These are phyloP conservation scores for Aspergillus jensenii DNA, from an alignment of 2,329 filamentous ascomycete species.

Conservation along the genomic window DNA sequence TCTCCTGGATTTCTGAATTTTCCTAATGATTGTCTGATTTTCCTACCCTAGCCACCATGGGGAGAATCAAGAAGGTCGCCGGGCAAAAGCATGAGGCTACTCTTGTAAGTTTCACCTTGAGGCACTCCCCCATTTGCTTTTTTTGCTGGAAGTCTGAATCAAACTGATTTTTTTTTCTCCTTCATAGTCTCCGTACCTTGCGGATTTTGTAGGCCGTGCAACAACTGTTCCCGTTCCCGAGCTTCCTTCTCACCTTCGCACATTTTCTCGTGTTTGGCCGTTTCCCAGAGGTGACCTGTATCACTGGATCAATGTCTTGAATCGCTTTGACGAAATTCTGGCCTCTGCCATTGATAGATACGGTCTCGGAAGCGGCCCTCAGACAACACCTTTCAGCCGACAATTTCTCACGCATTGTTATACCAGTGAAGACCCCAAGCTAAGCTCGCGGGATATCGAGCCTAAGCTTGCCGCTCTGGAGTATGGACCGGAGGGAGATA, in stretches of 20 bases:
- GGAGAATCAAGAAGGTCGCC: conserved; percentile 55
- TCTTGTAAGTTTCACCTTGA: conserved; percentile 40
- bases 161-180: conserved; percentile 23
- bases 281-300: conserved; percentile 95
- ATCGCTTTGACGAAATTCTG: conserved; percentile 87
- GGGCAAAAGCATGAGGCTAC: conserved; percentile 53
- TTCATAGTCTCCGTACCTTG: conserved; percentile 78
- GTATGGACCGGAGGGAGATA: conserved; percentile 74
- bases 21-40: conserved; percentile 43
- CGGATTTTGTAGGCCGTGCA: conserved; percentile 73
- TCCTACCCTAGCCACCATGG: conserved; percentile 41
- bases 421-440: conserved; percentile 61
- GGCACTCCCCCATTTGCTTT: conserved; percentile 3
- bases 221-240: conserved; percentile 65
- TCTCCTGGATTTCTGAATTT: conserved; percentile 21
- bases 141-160: conserved; percentile 6
- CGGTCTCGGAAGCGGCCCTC: conserved; percentile 74
- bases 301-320: conserved; percentile 94
- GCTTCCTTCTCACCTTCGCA: conserved; percentile 72
- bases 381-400: conserved; percentile 69
- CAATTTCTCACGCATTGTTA: conserved; percentile 38
- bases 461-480: conserved; percentile 59
- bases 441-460: conserved; percentile 55
- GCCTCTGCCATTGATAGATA: conserved; percentile 81
- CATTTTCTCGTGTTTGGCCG: conserved; percentile 87